A percentile compares a stretch with the other conserved stretches of the same genome.
phyloP scores from a whole-genome alignment of 345 rosid species.

The Dovyalis caffra region DNA sequence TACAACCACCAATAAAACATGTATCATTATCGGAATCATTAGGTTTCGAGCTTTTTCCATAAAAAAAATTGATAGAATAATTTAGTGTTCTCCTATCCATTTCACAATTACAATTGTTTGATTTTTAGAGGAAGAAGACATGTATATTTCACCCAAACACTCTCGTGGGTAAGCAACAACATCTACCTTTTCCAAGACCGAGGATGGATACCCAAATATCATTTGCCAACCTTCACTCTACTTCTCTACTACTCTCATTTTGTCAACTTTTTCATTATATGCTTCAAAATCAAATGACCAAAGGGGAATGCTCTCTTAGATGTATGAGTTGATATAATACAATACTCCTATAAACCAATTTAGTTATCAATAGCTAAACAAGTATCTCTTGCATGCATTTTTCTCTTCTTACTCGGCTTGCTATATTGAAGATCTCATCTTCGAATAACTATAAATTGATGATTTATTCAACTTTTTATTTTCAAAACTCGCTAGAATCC shows the following conservation, averaged over 20 bases:
- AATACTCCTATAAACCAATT: conserved; percentile 11
- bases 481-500: conserved; percentile 29
- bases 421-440: conserved; percentile 2
- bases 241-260: conserved; percentile 29
- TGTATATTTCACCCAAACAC: conserved; percentile 12
- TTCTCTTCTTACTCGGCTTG: conserved; percentile 18
- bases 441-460: conserved; percentile 24
- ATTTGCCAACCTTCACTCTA: conserved; percentile 17
- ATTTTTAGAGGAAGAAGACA: conserved; percentile 12
- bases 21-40: conserved; percentile 15
- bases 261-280: conserved; percentile 31
- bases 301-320: conserved; percentile 43
- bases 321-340: conserved; percentile 33
- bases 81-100: neutral
- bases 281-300: conserved; percentile 35
- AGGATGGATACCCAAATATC: conserved; percentile 7
- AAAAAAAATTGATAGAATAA: conserved; percentile 13
- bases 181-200: conserved; percentile 16
- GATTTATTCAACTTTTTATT: conserved; percentile 27
- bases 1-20: conserved; percentile 48
- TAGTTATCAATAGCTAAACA: conserved; percentile 4
- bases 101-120: conserved; percentile 9
- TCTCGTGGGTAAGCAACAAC: conserved; percentile 21
- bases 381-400: conserved; percentile 25
- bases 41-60: conserved; percentile 32